Evolutionary conservation across 208 protist species (phyloP).

Genomic region (Trypanosoma conorhini): DNA sequence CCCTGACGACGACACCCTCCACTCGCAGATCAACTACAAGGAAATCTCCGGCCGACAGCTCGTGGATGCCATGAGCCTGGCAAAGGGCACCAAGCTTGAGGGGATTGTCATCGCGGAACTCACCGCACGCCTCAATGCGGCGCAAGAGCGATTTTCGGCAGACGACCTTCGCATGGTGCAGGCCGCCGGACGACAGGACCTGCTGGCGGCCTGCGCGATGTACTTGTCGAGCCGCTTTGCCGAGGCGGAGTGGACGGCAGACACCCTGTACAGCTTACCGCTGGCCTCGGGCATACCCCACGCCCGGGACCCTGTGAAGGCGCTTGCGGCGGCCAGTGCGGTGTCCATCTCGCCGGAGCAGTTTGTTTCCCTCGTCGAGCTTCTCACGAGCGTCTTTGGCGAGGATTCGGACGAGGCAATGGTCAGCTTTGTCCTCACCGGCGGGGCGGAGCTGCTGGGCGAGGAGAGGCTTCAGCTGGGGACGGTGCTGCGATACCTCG

Average conservation of each 20-base stretch:
- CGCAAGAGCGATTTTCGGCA: slow-evolving; percentile 51
- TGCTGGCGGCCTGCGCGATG: slow-evolving; percentile 44
- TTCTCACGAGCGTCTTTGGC: slow-evolving; percentile 58
- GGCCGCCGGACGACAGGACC: slow-evolving; percentile 30
- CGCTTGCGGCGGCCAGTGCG: slow-evolving; percentile 53
- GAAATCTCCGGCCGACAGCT: slow-evolving; percentile 64
- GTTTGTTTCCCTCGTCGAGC: slow-evolving; percentile 73
- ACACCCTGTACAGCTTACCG: slow-evolving; percentile 71
- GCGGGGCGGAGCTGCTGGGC: slow-evolving; percentile 50
- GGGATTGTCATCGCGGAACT: slow-evolving; percentile 46
- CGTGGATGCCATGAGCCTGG: slow-evolving; percentile 65
- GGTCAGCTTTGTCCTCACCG: slow-evolving; percentile 44
- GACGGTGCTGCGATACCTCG: slow-evolving; percentile 59
- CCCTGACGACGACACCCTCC: slow-evolving; percentile 51
- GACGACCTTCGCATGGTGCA: slow-evolving; percentile 70
- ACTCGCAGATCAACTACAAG: slow-evolving; percentile 51
- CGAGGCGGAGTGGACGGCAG: slow-evolving; percentile 61
- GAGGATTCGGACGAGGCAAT: slow-evolving; percentile 43
- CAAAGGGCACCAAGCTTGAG: slow-evolving; percentile 31
- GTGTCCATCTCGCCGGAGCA: slow-evolving; percentile 63
- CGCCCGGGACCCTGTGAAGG: slow-evolving; percentile 46
- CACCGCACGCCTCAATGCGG: slow-evolving; percentile 40
- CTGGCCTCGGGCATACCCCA: slow-evolving; percentile 38
- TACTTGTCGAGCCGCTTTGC: slow-evolving; percentile 65
- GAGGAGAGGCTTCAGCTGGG: slow-evolving; percentile 17